Evolutionary conservation across 2,329 filamentous ascomycete species (phyloP), one percentile per base, ranked within the genome.

Genomic region (Thermoascus crustaceus): DNA sequence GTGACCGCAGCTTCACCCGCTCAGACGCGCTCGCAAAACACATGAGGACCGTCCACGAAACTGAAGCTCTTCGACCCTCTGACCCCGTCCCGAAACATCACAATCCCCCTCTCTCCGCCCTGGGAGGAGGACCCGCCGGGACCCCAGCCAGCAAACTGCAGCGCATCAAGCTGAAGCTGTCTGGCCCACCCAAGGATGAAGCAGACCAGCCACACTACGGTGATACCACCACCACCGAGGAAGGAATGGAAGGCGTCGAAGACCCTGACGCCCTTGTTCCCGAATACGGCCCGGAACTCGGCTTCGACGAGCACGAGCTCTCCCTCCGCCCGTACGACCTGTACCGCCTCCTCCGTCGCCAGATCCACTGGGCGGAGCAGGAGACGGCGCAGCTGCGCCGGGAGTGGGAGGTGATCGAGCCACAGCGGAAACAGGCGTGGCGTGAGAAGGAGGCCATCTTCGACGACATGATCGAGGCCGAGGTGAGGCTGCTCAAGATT

Each of bases 1-100:
- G 91, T 65, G 91, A 98, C 58, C 82, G 89, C 42, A 88, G 88
- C 20, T 98, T 98, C 52, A 98, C 91, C 2, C 76, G 91, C 46
- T 95, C 89, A 16, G 91, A 98, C 53, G 91, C 91, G 8, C 73
- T 98, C 0, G 87, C 89, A 2, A 98, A 98, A 62, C 91, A 98
- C 59, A 96, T 96, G 86, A 83, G 91, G 49, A 96, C 91, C 10
- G 88, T 98, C 23, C 91, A 98, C 67, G 91, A 98, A 60, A 95
- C 89, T 3, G 91, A 98, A 64, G 84, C 86, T 10, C 72, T 94
- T 14, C 80, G 85, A n/a, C 83, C 85, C 4, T 69, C 67, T 9
- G 72, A 69, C 39, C 54, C 60, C 8, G 60, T 66, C 10, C 54
- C 62, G 6, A 61, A 63, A 44, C 53, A 58, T 19, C 58, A 63